Evolutionary conservation across 75 land plant species (phyloP).

Genomic region (Selaginella moellendorffii): DNA sequence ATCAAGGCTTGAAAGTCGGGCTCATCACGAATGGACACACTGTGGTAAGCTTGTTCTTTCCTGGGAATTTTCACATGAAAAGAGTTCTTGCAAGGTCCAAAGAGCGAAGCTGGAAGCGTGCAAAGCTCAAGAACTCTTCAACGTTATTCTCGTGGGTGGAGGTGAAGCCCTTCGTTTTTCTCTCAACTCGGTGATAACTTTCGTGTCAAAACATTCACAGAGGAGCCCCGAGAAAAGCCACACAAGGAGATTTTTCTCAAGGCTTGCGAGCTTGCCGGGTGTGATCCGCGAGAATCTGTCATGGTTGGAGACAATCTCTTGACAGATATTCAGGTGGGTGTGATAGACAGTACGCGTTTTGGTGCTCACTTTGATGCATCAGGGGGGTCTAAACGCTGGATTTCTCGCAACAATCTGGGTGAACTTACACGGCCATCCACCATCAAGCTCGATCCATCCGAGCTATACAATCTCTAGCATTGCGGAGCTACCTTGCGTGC

Average conservation of each 20-base stretch:
- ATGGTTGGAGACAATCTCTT: conserved; percentile 37
- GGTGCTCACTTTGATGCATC: not conserved
- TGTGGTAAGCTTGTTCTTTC: not conserved
- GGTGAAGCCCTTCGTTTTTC: conserved; percentile 18
- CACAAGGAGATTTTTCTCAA: conserved; percentile 34
- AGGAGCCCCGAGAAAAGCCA: conserved; percentile 36
- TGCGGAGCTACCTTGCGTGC: not conserved
- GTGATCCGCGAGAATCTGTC: conserved; percentile 24
- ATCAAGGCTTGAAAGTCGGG: conserved; percentile 33
- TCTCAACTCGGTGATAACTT: too few relatives aligned
- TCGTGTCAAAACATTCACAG: conserved; percentile 13
- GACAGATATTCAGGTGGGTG: conserved; percentile 37
- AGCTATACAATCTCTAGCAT: not conserved
- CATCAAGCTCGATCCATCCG: not conserved
- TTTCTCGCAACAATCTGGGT: conserved; percentile 33
- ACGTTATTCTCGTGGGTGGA: conserved; percentile 35
- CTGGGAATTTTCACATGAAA: not conserved
- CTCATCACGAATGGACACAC: conserved; percentile 26
- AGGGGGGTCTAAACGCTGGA: conserved; percentile 27
- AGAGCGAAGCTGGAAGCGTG: conserved; percentile 31
- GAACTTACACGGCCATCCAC: conserved; percentile 12
- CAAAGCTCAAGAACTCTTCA: conserved; percentile 31
- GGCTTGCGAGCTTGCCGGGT: conserved; percentile 29
- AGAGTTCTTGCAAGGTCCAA: conserved; percentile 22
- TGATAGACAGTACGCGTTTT: not conserved